Evolutionary conservation across 2,329 filamentous ascomycete genomes (phyloP).

Genomic region (Diplodia corticola): DNA sequence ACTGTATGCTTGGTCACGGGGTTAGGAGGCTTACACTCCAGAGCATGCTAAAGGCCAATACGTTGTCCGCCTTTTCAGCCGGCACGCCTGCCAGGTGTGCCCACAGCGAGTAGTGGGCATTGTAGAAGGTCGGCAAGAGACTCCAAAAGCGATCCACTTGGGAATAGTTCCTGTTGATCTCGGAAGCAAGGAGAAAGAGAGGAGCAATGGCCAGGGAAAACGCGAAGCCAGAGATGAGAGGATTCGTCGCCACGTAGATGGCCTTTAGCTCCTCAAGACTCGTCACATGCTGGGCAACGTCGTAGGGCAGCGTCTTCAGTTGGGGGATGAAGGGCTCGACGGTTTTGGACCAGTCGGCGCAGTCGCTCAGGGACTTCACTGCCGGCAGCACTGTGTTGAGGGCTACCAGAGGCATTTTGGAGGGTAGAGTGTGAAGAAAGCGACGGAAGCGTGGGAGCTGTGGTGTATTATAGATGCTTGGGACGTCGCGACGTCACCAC

Average conservation of each 20-base stretch:
- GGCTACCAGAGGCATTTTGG: conserved; percentile 11
- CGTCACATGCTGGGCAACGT: conserved; percentile 57
- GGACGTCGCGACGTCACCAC: conserved; percentile 16
- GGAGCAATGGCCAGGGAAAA: conserved; percentile 70
- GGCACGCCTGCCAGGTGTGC: conserved; percentile 72
- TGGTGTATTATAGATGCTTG: background rate
- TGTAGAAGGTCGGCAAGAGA: conserved; percentile 82
- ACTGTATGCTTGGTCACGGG: no score
- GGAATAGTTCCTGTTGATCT: conserved; percentile 93
- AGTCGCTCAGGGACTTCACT: conserved; percentile 71
- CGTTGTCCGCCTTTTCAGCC: conserved; percentile 69
- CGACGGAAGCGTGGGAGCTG: background rate
- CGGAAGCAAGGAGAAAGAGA: conserved; percentile 73
- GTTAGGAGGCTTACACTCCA: conserved; percentile 69
- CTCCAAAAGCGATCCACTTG: conserved; percentile 95
- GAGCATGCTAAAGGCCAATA: conserved; percentile 67
- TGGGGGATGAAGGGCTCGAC: conserved; percentile 76
- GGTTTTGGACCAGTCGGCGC: conserved; percentile 71
- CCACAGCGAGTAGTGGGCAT: conserved; percentile 82
- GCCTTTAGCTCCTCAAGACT: conserved; percentile 64
- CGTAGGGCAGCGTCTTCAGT: conserved; percentile 49
- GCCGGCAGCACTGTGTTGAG: conserved; percentile 65
- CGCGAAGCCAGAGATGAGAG: conserved; percentile 72
- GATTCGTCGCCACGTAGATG: conserved; percentile 83
- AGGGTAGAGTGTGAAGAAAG: background rate